Base-by-base conservation (phyloP, 1,284 basidiomycete genomes). In the Irpex lacteus region DNA sequence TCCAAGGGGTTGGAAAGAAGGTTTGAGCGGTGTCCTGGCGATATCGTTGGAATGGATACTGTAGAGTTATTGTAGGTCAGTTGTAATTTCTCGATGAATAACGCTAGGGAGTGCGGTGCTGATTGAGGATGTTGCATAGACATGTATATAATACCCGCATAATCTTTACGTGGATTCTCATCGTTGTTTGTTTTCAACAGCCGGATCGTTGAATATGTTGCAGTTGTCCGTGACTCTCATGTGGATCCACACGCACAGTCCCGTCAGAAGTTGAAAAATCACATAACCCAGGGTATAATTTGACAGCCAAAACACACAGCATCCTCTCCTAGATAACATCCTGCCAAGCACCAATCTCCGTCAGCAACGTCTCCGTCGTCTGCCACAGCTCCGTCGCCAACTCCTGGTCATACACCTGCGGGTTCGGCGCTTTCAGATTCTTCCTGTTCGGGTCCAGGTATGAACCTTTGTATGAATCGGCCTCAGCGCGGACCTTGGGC, bases 341-440 rank as follows among this genome's bases (percentile, higher is more conserved):
- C 37, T 63, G 55, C 59, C 60, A 63, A 32, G 72, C 47, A 7
- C 66, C 67, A 44, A 70, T 67, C 26, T 70, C 59, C 60, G 60
- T 61, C 65, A 77, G 59, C 2, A 78, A 66, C 37, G 65, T 71
- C 66, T 81, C 78, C 5, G 80, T 79, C 7, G 78, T 77, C 2
- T 74, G 70, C 78, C 82, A 84, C 44, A 84, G 66, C 59, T 81
- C 81, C 47, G 76, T 74, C 38, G 82, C 80, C 55, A 83, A 69
- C n/a, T 76, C 77, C 38, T 77, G 73, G 52, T 77, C 75, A 54
- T 71, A 70, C 11, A 75, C 76, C 44, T 72, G 73, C 11, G 66
- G 60, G 2, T 74, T 68, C 3, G 74, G 73, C 1, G 76, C 70
- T 5, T 68, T 58, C 2, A 59, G 64, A 0, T 85, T 63, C 49